A percentile compares a stretch with the other conserved stretches of the same genome.
Conservation (phyloP, 1,284 basidiomycete species). For the Fomitopsis betulina region DNA sequence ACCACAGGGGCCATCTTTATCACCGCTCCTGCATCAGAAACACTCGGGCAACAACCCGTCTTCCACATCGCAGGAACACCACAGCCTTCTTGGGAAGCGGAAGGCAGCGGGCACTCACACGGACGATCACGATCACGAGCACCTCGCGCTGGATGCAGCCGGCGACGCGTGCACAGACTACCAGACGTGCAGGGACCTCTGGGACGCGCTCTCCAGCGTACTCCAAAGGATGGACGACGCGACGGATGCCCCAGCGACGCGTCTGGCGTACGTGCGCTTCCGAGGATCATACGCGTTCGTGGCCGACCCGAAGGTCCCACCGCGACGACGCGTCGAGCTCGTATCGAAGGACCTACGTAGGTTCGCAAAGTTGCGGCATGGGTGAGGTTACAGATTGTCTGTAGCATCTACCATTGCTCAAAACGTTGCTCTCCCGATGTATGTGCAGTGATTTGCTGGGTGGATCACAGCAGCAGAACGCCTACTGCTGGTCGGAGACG, state of each 20-base stretch:
- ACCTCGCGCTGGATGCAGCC: neutral
- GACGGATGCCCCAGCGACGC: neutral
- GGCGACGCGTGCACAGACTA: slow-evolving; percentile 9
- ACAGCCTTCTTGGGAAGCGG: neutral
- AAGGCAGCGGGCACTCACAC: neutral
- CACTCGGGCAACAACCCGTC: neutral
- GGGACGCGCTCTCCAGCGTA: slow-evolving; percentile 3
- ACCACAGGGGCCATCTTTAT: neutral
- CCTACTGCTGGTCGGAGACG: slow-evolving; percentile 5
- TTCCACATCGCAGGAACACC: neutral
- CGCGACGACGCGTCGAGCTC: slow-evolving; percentile 8
- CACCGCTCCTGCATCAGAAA: neutral
- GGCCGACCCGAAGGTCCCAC: slow-evolving; percentile 14
- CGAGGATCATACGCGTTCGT: slow-evolving; percentile 18
- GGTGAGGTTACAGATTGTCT: slow-evolving; percentile 10
- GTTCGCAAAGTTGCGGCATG: slow-evolving; percentile 10
- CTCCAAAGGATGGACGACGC: slow-evolving; percentile 7
- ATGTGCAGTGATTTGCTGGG: neutral
- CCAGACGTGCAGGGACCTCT: slow-evolving; percentile 8
- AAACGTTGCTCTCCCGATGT: neutral
- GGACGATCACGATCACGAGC: neutral
- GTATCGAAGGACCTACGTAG: slow-evolving; percentile 10
- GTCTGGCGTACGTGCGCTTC: slow-evolving; percentile 10
- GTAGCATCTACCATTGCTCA: neutral
- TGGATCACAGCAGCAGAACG: neutral